Evolutionary conservation across 1,284 basidiomycete genomes (phyloP), one percentile per base, ranked within the genome.

Genomic region (Sanghuangporus baumii): DNA sequence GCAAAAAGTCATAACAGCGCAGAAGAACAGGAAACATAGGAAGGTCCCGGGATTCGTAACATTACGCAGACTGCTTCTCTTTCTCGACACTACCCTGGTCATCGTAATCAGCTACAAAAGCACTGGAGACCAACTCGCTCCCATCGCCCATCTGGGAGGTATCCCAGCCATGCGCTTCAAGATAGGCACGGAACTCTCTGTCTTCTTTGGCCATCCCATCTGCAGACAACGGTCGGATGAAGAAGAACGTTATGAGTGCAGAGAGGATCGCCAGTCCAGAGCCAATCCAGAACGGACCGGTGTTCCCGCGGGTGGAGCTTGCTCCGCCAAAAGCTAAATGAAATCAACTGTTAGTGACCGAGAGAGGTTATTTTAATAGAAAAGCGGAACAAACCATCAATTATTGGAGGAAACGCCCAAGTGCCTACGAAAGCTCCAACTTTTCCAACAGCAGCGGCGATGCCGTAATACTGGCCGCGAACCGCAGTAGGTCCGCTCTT

Each of bases 371-470:
- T 48, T 55, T 11, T 20, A 26, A 48, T 3, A 50, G 41, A 23
- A 36, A 8, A 23, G 26, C 14, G 1, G n/a, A 58, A 68, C 71
- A 18, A 67, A 83, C 84, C 83, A 9, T 80, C 71, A 63, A 89
- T 86, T 71, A 93, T 88, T 1, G 84, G 79, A 48, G 86, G 84
- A 79, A 88, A 93, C 84, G 84, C 80, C 85, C 86, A 93, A 55
- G 87, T 90, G 43, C 93, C 91, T 61, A 88, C 83, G 73, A 95
- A 94, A 3, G 93, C 93, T 34, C 92, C 92, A 51, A 93, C 71
- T 75, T 97, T 98, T n/a, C 95, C 96, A 43, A 93, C 73, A 3
- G 94, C 95, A 51, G 95, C 95, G 3, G 92, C 93, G 52, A 86
- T 70, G 36, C 91, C 92, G 71, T 94, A 96, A 73, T 89, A 89